Evolutionary conservation across 768 basidiomycete genomes (phyloP).

Genomic region (Lactarius trivialis): DNA sequence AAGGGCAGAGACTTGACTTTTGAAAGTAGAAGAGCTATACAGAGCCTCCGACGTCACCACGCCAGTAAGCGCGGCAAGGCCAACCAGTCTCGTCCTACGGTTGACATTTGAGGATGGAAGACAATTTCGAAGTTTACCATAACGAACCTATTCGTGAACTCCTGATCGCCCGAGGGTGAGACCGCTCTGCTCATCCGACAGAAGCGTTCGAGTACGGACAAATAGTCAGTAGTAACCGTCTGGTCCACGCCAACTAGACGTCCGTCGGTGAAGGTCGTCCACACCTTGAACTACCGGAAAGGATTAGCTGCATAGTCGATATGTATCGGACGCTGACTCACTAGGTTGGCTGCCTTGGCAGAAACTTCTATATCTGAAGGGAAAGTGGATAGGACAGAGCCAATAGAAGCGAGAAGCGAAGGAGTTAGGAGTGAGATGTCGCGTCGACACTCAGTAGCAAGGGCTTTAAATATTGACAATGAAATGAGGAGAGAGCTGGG

Average conservation of each 20-base stretch:
- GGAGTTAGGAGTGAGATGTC: slow-evolving; percentile 73
- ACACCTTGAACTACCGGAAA: slow-evolving; percentile 70
- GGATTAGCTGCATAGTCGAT: neutral
- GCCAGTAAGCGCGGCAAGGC: slow-evolving; percentile 74
- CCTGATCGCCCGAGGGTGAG: slow-evolving; percentile 49
- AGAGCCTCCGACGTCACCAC: slow-evolving; percentile 81
- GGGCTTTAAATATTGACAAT: slow-evolving; percentile 70
- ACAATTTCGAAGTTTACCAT: neutral
- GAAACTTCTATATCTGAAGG: slow-evolving; percentile 66
- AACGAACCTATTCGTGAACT: slow-evolving; percentile 65
- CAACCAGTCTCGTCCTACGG: slow-evolving; percentile 73
- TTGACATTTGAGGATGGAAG: slow-evolving; percentile 1
- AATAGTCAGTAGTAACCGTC: slow-evolving; percentile 60
- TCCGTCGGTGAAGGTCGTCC: slow-evolving; percentile 89
- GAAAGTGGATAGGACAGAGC: slow-evolving; percentile 46
- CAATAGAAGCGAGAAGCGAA: slow-evolving; percentile 60
- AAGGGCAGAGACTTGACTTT: slow-evolving; percentile 61
- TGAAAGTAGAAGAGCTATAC: slow-evolving; percentile 67
- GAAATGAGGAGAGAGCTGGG: slow-evolving; percentile 73
- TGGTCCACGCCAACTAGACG: slow-evolving; percentile 75
- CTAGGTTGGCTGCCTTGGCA: slow-evolving; percentile 74
- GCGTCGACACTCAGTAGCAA: slow-evolving; percentile 81
- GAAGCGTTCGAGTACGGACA: slow-evolving; percentile 60
- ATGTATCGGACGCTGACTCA: slow-evolving; percentile 34
- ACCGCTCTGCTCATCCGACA: slow-evolving; percentile 49